Base-by-base conservation (phyloP, 2,329 filamentous ascomycete species). In the Setomelanomma holmii region DNA sequence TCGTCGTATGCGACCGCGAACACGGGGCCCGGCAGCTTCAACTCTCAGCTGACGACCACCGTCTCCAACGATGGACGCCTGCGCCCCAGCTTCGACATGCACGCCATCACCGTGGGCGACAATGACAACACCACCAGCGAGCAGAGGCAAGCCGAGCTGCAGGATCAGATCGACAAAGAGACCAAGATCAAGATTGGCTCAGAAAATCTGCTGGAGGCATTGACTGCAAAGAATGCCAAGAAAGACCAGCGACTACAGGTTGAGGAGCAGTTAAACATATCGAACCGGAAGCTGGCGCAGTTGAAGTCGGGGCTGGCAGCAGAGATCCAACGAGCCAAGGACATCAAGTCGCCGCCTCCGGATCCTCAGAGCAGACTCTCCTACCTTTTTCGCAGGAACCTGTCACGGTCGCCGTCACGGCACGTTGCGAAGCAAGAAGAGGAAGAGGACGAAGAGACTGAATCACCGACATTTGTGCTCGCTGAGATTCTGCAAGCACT, bases 141-240 rank as follows among this genome's bases (percentile, higher is more conserved):
- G 72, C 87, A 91, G 75, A 84, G 86, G 35, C 86, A 96, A 66
- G 84, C 87, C 19, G 81, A 85, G 45, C 83, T 97, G 57, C 88
- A 89, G 67, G 93, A 97, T 65, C 86, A 89, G 68, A 88, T 99
- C 59, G 93, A 92, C 63, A 93, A 96, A 68, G 96, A 99, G 78
- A 88, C 93, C 78, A 98, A 98, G 81, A 98, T 99, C 72, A 97
- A 96, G 76, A 90, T 93, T 67, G 95, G 95, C 17, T 97, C 93
- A 51, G 95, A 99, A 80, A 99, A 99, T 73, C 88, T 99, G 85
- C 82, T 99, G 34, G 95, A 99, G 78, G 95, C 95, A 11, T 79
- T 99, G 60, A 91, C 97, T 73, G 85, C 87, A 39, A 99, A 99
- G 77, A 97, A 96, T 75, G 89, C 91, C 40, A 99, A 98, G 77